These are phyloP conservation scores for Plectosphaerella sp. DNA, from an alignment of 2,329 filamentous ascomycete genomes.

Conservation along the genomic window DNA sequence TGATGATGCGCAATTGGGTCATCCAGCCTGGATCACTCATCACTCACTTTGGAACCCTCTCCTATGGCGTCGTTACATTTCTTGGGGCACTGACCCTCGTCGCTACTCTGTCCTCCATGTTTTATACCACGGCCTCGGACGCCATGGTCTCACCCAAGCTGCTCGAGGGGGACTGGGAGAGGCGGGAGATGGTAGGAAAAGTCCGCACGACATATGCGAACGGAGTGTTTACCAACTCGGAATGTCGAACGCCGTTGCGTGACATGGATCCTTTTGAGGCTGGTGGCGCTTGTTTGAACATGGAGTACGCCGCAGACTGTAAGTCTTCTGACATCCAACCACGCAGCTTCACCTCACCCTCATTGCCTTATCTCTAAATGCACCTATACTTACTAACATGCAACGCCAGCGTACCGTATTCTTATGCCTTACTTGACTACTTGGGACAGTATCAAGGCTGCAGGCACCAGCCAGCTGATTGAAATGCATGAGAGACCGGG, in stretches of 20 bases:
- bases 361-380: too few species aligned
- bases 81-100: conserved; percentile 61
- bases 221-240: conserved; percentile 42
- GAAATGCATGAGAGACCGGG: conserved; percentile 46
- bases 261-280: conserved; percentile 31
- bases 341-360: too few species aligned
- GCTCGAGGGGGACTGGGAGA: conserved; percentile 49
- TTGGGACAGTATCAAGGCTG: conserved; percentile 46
- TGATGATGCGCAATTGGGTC: conserved; percentile 76
- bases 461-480: conserved; percentile 33
- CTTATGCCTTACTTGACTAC: conserved; percentile 54
- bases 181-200: conserved; percentile 44
- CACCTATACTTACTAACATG: too few species aligned
- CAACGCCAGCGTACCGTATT: conserved; percentile 55
- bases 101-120: conserved; percentile 60
- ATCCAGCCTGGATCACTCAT: conserved; percentile 69
- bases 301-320: conserved; percentile 65
- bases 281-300: conserved; percentile 57
- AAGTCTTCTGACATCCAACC: conserved; percentile 7
- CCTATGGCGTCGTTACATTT: conserved; percentile 58
- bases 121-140: conserved; percentile 75
- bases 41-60: conserved; percentile 62
- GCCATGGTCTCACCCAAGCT: conserved; percentile 72
- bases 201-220: conserved; percentile 64
- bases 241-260: conserved; percentile 60